Conservation (phyloP, 768 basidiomycete genomes). For the Boletus patriciae region DNA sequence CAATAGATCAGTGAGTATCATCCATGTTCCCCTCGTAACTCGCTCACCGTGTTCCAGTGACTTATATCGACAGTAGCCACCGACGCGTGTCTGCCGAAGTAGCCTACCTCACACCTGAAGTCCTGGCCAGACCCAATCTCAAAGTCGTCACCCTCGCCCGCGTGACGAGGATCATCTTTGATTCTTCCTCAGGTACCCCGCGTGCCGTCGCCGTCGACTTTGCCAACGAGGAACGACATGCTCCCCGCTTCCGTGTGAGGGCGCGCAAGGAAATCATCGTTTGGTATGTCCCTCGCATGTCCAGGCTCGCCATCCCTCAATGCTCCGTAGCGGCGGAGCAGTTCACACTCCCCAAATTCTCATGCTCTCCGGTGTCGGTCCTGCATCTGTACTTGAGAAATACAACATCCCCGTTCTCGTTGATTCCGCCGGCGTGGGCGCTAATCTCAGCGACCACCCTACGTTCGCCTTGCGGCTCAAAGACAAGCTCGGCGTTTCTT, state of each 20-base stretch:
- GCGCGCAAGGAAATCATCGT: slow-evolving; percentile 62
- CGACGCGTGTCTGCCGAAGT: slow-evolving; percentile 62
- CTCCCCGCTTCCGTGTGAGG: slow-evolving; percentile 40
- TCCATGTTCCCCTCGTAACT: neutral
- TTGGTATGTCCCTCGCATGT: slow-evolving; percentile 41
- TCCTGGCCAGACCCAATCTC: slow-evolving; percentile 64
- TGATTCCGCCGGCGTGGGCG: slow-evolving; percentile 74
- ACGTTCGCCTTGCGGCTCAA: slow-evolving; percentile 52
- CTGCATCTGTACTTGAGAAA: slow-evolving; percentile 51
- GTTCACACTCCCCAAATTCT: slow-evolving; percentile 68
- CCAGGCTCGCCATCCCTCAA: neutral
- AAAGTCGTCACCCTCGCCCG: slow-evolving; percentile 56
- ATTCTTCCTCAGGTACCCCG: slow-evolving; percentile 37
- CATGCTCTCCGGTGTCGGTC: slow-evolving; percentile 77
- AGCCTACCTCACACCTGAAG: slow-evolving; percentile 65
- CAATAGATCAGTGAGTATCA: slow-evolving; percentile 44
- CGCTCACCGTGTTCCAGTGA: slow-evolving; percentile 48
- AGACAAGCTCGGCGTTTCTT: slow-evolving; percentile 47
- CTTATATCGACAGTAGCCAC: slow-evolving; percentile 55
- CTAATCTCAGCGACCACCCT: slow-evolving; percentile 70
- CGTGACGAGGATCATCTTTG: slow-evolving; percentile 60
- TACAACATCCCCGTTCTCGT: slow-evolving; percentile 55
- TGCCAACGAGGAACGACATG: slow-evolving; percentile 30
- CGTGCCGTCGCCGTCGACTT: slow-evolving; percentile 67
- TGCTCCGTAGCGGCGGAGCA: slow-evolving; percentile 50